Percentiles rank a stretch among this genome's conserved stretches.
phyloP scores from a whole-genome alignment of 768 basidiomycete genomes.

The Boletus subparvulus region DNA sequence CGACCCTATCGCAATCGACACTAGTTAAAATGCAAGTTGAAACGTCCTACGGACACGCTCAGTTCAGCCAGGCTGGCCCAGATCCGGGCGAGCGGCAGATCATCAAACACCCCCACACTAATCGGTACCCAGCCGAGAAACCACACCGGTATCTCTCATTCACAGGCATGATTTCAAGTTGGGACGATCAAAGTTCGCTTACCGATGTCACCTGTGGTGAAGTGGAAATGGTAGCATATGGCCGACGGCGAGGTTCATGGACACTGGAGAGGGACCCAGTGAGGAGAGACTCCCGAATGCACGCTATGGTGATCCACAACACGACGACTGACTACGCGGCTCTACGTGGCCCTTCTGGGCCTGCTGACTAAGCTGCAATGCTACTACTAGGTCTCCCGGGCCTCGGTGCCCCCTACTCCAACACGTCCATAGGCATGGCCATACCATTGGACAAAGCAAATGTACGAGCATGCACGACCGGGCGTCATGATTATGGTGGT shows the following conservation, averaged over 20 bases:
- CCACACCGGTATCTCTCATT: slow-evolving; percentile 34
- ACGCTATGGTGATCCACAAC: too few relatives aligned
- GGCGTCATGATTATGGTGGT: slow-evolving; percentile 1
- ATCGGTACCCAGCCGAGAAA: slow-evolving; percentile 74
- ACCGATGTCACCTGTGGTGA: slow-evolving; percentile 56
- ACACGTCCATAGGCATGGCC: slow-evolving; percentile 51
- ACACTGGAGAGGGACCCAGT: too few relatives aligned
- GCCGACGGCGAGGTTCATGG: slow-evolving; percentile 47
- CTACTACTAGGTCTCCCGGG: too few relatives aligned
- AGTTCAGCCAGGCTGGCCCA: background rate
- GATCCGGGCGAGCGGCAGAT: too few relatives aligned
- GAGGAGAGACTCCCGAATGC: too few relatives aligned
- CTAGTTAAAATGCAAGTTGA: slow-evolving; percentile 53
- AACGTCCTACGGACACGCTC: slow-evolving; percentile 52
- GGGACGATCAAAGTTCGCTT: slow-evolving; percentile 30
- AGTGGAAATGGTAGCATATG: slow-evolving; percentile 63
- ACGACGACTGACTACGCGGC: too few relatives aligned
- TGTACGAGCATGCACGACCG: background rate
- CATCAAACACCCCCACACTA: slow-evolving; percentile 36
- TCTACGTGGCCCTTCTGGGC: too few relatives aligned
- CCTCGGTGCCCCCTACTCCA: too few relatives aligned
- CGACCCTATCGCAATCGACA: slow-evolving; percentile 56
- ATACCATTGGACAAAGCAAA: slow-evolving; percentile 48
- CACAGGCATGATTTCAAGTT: background rate
- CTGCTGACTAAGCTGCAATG: too few relatives aligned